Base-by-base conservation (phyloP, 352 stramenopile genomes). In the Phytophthora cryptogea region DNA sequence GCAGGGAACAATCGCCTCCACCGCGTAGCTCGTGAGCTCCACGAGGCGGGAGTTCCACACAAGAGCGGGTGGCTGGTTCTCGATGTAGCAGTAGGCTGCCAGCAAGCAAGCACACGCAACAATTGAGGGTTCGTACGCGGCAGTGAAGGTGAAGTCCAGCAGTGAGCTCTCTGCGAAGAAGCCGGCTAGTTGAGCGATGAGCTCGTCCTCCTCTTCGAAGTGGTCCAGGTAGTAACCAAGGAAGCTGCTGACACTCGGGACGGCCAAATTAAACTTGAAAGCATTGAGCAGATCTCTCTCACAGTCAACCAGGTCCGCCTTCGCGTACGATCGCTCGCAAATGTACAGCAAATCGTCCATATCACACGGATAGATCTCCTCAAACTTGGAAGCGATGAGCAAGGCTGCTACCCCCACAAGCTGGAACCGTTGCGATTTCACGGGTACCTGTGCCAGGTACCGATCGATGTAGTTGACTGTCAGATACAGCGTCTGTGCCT, bases 321-420 rank as follows among this genome's bases (percentile, higher is more conserved):
- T 92, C 56, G 83, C 95, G 78, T 99, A 99, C 5, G 97, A 96
- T 30, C 92, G 77, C 74, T 99, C 96, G 44, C 97, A 99, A 68
- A 99, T 98, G 74, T 98, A 99, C 50, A 99, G 87, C 35, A 99
- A 79, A 68, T 99, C 97, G 14, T 90, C 73, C 47, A 99, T 90
- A 70, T 99, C 95, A 11, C 96, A 96, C 9, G 96, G 95, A 66
- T 99, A 99, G 51, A 99, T 99, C 73, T 99, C 97, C 70, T 99
- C 98, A 74, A 99, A 99, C 83, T 99, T 99, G 23, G 96, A 97
- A 11, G 97, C 97, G 54, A 90, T 74, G 59, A 99, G 83, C 54
- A 99, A 88, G 39, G 90, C 86, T 3, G 96, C 96, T 35, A 99
- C 88, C 27, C 97, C 96, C 47, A 99, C 94, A 36, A 99, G 92